Base-by-base conservation (phyloP, 192 early-diverging fungal genomes). In the Podila horticola region DNA sequence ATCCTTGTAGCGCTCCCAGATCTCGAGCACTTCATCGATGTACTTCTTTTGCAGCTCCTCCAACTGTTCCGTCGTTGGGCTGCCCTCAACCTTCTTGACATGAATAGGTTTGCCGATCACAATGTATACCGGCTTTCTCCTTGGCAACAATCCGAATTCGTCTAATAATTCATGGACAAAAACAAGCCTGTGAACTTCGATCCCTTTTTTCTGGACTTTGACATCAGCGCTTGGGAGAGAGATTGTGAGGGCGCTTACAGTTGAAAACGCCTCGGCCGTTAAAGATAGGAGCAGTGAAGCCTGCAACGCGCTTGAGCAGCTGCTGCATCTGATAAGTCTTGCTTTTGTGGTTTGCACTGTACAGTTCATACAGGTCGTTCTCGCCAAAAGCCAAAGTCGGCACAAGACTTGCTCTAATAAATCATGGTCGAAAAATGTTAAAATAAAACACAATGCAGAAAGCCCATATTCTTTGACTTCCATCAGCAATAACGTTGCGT, bases 351-450 rank as follows among this genome's bases (percentile, higher is more conserved):
- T 82, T 83, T 69, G 93, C 95, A 64, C 79, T 84, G 17, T 92
- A 85, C 17, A 94, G 91, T 41, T 93, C 87, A 79, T 93, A 98
- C 22, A 96, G 82, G 19, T 97, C 92, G 83, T 94, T 97, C 79
- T 99, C 97, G 64, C 95, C 96, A 84, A 99, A 97, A 8, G 91
- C 90, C 71, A 94, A 93, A 3, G 95, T 89, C 20, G 97, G 97
- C 12, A 98, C 96, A 10, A 98, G 79, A 36, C 85, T 85, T 58
- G 96, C 93, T 9, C 84, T 83, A 55, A 48, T 26, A 6, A 62
- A 36, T 26, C 49, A 31, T 52, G 34, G 57, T n/a, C 20, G 31
- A 24, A 67, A 51, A 50, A 45, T 22, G 7, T 58, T n/a, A n/a
- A 6, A 26, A 13, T 22, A 8, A 13, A 20, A 28, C n/a, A 22